Percentiles rank a stretch among this genome's conserved stretches.
Evolutionary conservation across 164 flowering plant species (phyloP).

Genomic region (Sedum album): DNA sequence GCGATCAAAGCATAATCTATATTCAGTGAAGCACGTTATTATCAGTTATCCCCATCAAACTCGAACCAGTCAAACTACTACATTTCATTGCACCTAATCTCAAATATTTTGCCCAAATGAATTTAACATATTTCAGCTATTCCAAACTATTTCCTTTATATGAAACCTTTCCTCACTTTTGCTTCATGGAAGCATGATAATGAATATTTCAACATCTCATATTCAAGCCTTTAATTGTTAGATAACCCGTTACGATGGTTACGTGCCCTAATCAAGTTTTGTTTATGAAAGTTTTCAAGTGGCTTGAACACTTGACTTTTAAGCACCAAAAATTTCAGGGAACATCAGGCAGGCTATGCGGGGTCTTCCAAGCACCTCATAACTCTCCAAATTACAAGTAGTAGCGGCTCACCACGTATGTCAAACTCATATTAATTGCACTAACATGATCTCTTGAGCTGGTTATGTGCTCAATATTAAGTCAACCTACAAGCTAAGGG

Average conservation of each 20-base stretch:
- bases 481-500: not conserved
- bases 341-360: not conserved
- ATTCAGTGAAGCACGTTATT: not conserved
- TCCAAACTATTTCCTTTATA: not conserved
- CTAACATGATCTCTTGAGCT: not conserved
- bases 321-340: not conserved
- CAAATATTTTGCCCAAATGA: too few relatives aligned
- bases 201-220: not conserved
- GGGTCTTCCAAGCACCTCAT: too few relatives aligned
- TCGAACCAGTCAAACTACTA: not conserved
- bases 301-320: not conserved
- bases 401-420: not conserved
- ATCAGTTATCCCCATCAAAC: too few relatives aligned
- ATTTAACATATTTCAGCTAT: too few relatives aligned
- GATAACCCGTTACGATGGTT: too few relatives aligned
- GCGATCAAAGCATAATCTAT: slow-evolving; percentile 9
- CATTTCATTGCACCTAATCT: too few relatives aligned
- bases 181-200: too few relatives aligned
- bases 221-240: too few relatives aligned
- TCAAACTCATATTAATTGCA: not conserved
- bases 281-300: too few relatives aligned
- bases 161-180: not conserved
- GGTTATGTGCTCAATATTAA: not conserved
- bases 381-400: too few relatives aligned
- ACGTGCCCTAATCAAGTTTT: too few relatives aligned